Evolutionary conservation across 2,329 filamentous ascomycete genomes (phyloP), one percentile per base, ranked within the genome.

Genomic region (Neurospora crassa): DNA sequence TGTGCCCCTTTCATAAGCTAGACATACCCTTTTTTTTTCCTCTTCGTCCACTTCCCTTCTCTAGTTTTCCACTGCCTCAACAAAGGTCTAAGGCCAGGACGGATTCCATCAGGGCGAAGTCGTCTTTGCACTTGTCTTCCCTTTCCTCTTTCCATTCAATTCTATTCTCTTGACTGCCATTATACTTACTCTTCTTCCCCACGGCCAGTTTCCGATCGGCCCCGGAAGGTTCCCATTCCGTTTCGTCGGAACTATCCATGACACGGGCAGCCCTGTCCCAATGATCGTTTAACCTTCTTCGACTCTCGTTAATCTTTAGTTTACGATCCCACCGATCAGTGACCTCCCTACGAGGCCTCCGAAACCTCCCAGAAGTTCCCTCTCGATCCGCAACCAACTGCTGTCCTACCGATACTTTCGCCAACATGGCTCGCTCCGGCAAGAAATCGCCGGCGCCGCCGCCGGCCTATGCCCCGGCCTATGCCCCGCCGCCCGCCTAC

Each of bases 201-300:
- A 63, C 53, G 53, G 5, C 53, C 53, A 63, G 53, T 63, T 63
- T 76, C 72, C 72, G 59, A 74, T 71, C 34, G 53, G 53, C 53
- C 24, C 24, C 24, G 53, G 24, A 63, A 63, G 18, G 24, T 63
- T 72, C 72, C 70, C 70, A 67, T 69, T 74, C 71, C 72, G 74
- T 76, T 10, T 29, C 69, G 14, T 70, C 59, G 20, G 47, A 43
- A 34, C 63, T 42, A 69, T 42, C 70, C 63, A 74, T 74, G 69
- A 75, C 68, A 59, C 74, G 74, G 77, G 74, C 77, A 73, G 75
- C 78, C 73, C 82, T 82, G 78, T 59, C 53, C 53, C 83, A 83
- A 83, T 83, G 77, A 77, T 74, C 71, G 71, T 72, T 79, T 81
- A 78, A 76, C 73, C 77, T 82, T 83, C 81, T 75, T 79, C 76